Evolutionary conservation across 345 rosid species (phyloP).

Genomic region (Populus simonii): DNA sequence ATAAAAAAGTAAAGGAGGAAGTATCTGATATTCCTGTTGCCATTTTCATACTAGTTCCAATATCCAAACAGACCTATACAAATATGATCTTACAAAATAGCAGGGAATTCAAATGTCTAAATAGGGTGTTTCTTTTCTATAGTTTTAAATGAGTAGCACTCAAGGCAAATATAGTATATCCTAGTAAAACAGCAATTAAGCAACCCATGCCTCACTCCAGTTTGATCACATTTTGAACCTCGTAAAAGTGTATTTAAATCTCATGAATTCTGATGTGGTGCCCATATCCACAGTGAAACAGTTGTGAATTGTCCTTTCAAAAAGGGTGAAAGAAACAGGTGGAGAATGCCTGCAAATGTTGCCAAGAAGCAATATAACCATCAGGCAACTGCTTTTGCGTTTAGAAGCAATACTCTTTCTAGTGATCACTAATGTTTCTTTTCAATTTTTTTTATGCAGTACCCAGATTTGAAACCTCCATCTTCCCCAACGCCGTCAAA

Average conservation of each 20-base stretch:
- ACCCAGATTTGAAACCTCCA: constrained; percentile 58
- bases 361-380: not conserved
- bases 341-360: not conserved
- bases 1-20: no score
- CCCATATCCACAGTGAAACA: not conserved
- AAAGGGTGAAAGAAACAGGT: not conserved
- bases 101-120: no score
- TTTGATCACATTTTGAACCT: not conserved
- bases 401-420: not conserved
- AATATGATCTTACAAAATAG: not conserved
- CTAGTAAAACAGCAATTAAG: not conserved
- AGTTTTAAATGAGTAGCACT: not conserved
- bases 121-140: not conserved
- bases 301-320: not conserved
- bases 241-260: not conserved
- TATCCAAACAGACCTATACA: not conserved
- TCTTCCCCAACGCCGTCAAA: constrained; percentile 56
- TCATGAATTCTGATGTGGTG: not conserved
- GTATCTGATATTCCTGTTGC: not conserved
- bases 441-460: constrained; percentile 23
- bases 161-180: not conserved
- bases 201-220: not conserved
- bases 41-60: not conserved
- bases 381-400: not conserved
- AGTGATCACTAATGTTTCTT: not conserved